Conservation (phyloP, 116 monocot genomes). For the Phalaenopsis hybrid region DNA sequence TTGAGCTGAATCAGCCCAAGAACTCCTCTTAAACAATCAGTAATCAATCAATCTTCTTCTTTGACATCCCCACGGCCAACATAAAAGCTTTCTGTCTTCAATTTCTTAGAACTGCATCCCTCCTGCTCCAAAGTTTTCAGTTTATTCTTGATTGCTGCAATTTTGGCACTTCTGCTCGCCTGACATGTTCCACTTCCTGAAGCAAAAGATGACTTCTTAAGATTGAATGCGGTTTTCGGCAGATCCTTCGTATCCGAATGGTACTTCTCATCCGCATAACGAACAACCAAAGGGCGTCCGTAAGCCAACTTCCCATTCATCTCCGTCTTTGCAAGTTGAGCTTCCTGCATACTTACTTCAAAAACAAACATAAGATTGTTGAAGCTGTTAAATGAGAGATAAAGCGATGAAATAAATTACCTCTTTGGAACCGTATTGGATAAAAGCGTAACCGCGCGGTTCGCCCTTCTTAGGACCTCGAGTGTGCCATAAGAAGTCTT, state of each 20-base stretch:
- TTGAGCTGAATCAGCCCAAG: too few species aligned
- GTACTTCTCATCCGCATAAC: slow-evolving; percentile 65
- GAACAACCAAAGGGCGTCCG: slow-evolving; percentile 81
- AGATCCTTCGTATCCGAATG: slow-evolving; percentile 15
- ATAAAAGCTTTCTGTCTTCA: slow-evolving; percentile 13
- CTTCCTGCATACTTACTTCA: slow-evolving; percentile 99
- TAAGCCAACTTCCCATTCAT: slow-evolving; percentile 79
- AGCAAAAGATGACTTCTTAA: slow-evolving; percentile 23
- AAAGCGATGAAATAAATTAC: slow-evolving; percentile 21
- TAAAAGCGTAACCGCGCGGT: slow-evolving; percentile 91
- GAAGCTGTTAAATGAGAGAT: not conserved
- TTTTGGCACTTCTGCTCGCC: slow-evolving; percentile 44
- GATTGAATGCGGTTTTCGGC: slow-evolving; percentile 7
- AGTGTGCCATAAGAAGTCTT: slow-evolving; percentile 91
- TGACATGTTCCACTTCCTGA: slow-evolving; percentile 24
- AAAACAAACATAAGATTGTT: slow-evolving; percentile 39
- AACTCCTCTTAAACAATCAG: too few species aligned
- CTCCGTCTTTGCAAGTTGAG: slow-evolving; percentile 59
- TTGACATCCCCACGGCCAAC: not conserved
- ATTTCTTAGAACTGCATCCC: slow-evolving; percentile 39
- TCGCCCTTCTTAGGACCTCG: slow-evolving; percentile 88
- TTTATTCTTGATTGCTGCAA: slow-evolving; percentile 86
- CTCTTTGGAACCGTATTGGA: slow-evolving; percentile 80
- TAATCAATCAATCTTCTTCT: too few species aligned
- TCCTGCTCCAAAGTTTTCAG: slow-evolving; percentile 71